phyloP scores from a whole-genome alignment of 768 basidiomycete species.

The Royoungia palumana region DNA sequence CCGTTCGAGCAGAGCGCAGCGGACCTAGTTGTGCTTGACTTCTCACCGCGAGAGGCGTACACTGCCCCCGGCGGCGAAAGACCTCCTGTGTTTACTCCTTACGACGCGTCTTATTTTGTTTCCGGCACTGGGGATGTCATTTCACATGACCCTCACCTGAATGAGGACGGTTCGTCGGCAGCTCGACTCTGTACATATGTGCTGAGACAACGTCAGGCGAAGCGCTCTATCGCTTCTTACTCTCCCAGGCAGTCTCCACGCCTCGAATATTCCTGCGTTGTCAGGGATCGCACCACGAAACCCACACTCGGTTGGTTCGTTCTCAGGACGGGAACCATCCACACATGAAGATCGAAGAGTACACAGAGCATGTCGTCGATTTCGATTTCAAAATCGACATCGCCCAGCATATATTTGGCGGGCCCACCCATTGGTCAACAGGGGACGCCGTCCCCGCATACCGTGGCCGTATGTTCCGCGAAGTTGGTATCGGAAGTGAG shows the following conservation, averaged over 20 bases:
- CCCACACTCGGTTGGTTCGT: constrained; percentile 44
- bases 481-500: constrained; percentile 43
- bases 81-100: constrained; percentile 62
- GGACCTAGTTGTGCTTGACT: constrained; percentile 19
- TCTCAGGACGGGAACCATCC: constrained; percentile 34
- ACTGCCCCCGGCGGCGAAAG: constrained; percentile 38
- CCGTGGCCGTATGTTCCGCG: constrained; percentile 57
- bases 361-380: constrained; percentile 59
- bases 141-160: constrained; percentile 69
- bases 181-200: neutral
- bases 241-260: constrained; percentile 46
- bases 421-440: constrained; percentile 54
- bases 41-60: constrained; percentile 11
- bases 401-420: constrained; percentile 38
- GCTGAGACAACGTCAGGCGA: constrained; percentile 45
- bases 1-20: constrained; percentile 26
- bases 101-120: constrained; percentile 59
- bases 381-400: constrained; percentile 69
- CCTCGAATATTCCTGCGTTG: constrained; percentile 49
- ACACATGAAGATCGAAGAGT: constrained; percentile 42
- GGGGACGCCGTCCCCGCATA: constrained; percentile 63
- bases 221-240: constrained; percentile 70
- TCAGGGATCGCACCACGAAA: constrained; percentile 56
- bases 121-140: constrained; percentile 49
- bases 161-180: constrained; percentile 50